Base-by-base conservation (phyloP, 352 stramenopile species). In the Globisporangium heterothallicum region DNA sequence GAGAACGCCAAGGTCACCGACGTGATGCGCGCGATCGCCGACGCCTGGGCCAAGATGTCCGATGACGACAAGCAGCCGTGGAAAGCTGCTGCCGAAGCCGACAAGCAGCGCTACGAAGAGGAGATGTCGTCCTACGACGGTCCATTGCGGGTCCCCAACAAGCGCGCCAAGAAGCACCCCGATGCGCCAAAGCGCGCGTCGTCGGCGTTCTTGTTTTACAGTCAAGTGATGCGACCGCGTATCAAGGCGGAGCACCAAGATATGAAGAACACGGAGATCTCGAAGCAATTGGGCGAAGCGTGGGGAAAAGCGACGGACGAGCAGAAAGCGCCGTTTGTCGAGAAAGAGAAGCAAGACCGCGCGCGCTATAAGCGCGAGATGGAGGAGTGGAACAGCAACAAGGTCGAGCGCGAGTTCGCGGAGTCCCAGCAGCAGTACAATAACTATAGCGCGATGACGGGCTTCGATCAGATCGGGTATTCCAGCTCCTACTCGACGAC, bases 211-310 rank as follows among this genome's bases (percentile, higher is more conserved):
- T 73, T 98, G 8, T 98, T 96, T 68, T 97, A 97, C 65, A 94
- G 85, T 35, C 80, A 97, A 51, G 85, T 91, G 19, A 96, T 96
- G 70, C 75, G 92, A 14, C 70, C 81, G 25, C 63, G 79, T 24
- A 91, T 98, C 42, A 97, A 97, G 67, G 64, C 79, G 3, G 79
- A 97, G 47, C 86, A 98, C 68, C 91, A 92, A 40, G 84, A 95
- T 47, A 97, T 98, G 84, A 95, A 96, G 56, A 98, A 98, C 66
- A 97, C 92, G 60, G 93, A 98, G 49, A 96, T 98, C 59, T 98
- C 92, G 10, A 92, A 95, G 63, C 74, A 97, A 45, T 65, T 98
- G 22, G 93, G 93, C 19, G 89, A 98, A 58, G 83, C 89, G 5
- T 98, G 94, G 93, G 53, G 70, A 34, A 96, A 95, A 57, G 78